Conservation (phyloP, 306 rosid species). For the Malus asiatica region DNA sequence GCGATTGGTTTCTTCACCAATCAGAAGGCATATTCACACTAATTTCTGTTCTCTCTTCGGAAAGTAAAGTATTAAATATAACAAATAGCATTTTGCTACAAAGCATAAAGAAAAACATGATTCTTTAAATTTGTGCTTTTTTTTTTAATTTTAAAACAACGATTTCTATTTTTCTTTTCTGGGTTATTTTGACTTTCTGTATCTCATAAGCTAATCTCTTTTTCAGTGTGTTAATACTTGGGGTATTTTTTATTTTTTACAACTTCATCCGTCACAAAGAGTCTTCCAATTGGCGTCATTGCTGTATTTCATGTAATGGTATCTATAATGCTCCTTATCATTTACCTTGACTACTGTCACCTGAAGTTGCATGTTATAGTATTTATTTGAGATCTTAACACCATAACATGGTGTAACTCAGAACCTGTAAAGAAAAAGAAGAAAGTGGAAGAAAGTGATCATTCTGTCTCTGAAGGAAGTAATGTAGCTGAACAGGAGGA, state of each 20-base stretch:
- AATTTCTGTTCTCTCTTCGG: background rate
- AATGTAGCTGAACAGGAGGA: conserved; percentile 15
- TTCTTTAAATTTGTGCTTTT: background rate
- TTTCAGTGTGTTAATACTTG: background rate
- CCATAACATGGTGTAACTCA: conserved; percentile 13
- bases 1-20: background rate
- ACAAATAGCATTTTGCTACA: background rate
- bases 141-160: background rate
- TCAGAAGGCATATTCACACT: background rate
- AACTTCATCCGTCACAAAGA: conserved; percentile 11
- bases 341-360: conserved; percentile 4
- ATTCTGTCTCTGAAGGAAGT: conserved; percentile 21
- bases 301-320: background rate
- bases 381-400: conserved; percentile 8
- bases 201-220: background rate
- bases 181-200: background rate
- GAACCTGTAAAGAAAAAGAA: conserved; percentile 20
- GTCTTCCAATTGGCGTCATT: background rate
- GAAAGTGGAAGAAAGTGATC: conserved; percentile 19
- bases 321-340: background rate
- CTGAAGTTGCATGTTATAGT: conserved; percentile 1
- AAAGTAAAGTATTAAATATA: background rate
- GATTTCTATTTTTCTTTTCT: background rate
- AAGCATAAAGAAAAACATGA: background rate
- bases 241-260: background rate